Percentiles rank a stretch among this genome's conserved stretches.
Evolutionary conservation across 2,329 filamentous ascomycete species (phyloP).

Genomic region (Dothistroma pini): DNA sequence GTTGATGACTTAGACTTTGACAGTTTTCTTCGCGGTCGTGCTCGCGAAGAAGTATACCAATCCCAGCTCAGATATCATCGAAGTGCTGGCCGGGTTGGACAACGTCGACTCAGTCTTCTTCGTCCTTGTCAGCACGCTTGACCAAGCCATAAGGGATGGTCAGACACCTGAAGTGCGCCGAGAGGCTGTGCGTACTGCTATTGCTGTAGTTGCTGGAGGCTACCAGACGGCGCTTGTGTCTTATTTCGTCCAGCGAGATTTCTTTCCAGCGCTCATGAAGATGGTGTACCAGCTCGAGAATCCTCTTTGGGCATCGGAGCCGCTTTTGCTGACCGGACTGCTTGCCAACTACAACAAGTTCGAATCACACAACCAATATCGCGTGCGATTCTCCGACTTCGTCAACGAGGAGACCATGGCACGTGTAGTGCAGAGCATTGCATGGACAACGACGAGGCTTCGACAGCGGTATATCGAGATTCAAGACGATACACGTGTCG

Average conservation of each 20-base stretch:
- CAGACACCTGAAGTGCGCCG: constrained; percentile 65
- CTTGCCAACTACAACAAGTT: constrained; percentile 99
- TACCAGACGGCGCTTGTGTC: constrained; percentile 93
- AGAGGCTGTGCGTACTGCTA: constrained; percentile 74
- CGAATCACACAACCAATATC: constrained; percentile 95
- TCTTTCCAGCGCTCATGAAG: constrained; percentile 95
- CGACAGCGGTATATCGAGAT: constrained; percentile 77
- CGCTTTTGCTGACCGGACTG: constrained; percentile 79
- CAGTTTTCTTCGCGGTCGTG: constrained; percentile 77
- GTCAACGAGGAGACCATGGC: constrained; percentile 86
- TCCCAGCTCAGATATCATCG: constrained; percentile 91
- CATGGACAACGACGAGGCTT: constrained; percentile 63
- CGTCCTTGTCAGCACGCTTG: constrained; percentile 79
- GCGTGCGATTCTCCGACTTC: constrained; percentile 87
- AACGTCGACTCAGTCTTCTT: constrained; percentile 82
- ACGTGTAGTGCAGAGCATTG: constrained; percentile 74
- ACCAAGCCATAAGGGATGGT: constrained; percentile 76
- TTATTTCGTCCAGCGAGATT: constrained; percentile 90
- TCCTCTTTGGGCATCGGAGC: constrained; percentile 58
- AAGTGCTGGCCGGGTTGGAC: constrained; percentile 82
- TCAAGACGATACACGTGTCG: constrained; percentile 84
- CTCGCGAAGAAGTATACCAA: constrained; percentile 91
- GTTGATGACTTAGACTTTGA: constrained; percentile 69
- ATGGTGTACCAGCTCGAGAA: constrained; percentile 77
- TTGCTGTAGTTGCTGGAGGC: constrained; percentile 85